Evolutionary conservation across 1,284 basidiomycete genomes (phyloP), one percentile per base, ranked within the genome.

Genomic region (Apiotrichum sp.): DNA sequence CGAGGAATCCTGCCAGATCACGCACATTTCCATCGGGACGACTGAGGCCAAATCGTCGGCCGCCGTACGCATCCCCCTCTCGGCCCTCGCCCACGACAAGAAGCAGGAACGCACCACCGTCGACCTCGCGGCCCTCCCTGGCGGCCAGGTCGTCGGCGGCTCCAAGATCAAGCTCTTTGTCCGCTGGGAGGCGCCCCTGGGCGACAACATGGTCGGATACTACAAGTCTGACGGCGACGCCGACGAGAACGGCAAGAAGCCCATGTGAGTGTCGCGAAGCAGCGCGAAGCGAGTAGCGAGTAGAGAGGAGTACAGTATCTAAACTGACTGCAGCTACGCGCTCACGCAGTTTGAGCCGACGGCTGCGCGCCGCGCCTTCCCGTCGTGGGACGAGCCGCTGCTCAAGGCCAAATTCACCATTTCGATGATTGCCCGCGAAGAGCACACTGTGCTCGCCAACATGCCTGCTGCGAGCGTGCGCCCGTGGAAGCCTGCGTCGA

Each of bases 361-460:
- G 32, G 84, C 86, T 56, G 92, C 92, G 4, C 81, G 93, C 57
- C 80, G 84, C 51, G 86, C 86, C 9, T 89, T 91, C 75, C 89
- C 89, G 55, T 71, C 78, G 63, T 98, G 89, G 89, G 95, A 97
- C 72, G 93, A 98, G 73, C 95, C 95, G 31, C 81, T 85, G 29
- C 81, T 96, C 68, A 98, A 98, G 76, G 88, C 93, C 6, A 92
- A 86, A 3, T 96, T 88, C 74, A 80, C 56, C 35, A 79, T 97
- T 65, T 87, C 86, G 13, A 81, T 97, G 80, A 83, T 98, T 64
- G 91, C 91, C 36, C 85, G 86, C 59, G 71, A 71, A 14, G 79
- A 78, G n/a, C 80, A 84, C 66, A 88, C 86, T 0, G 83, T 86
- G 66, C 76, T 79, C 43, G 68, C 86, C 78, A 98, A 98, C 79